A percentile compares a stretch with the other conserved stretches of the same genome.
These are phyloP conservation scores for Aspergillus wentii DNA, from an alignment of 495 filamentous ascomycete genomes.

Conservation along the genomic window DNA sequence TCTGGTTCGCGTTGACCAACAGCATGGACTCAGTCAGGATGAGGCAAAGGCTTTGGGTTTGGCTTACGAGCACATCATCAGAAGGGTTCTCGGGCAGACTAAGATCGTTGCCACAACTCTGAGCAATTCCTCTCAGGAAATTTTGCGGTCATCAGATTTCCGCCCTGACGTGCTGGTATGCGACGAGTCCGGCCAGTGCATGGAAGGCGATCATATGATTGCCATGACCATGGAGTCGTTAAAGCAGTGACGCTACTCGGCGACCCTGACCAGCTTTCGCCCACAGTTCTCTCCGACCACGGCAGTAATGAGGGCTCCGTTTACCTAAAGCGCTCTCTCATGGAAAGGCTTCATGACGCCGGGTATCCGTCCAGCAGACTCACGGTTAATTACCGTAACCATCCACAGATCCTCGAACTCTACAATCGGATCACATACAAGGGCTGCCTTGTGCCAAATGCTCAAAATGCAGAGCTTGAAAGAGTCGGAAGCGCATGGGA, in stretches of 20 bases:
- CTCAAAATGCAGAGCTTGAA: no score
- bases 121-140: not conserved
- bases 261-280: conserved; percentile 3
- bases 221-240: not conserved
- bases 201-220: conserved; percentile 5
- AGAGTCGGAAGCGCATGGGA: no score
- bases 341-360: conserved; percentile 1
- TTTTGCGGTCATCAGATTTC: not conserved
- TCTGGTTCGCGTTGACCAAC: not conserved
- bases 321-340: conserved; percentile 1
- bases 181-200: conserved; percentile 6
- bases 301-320: not conserved
- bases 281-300: conserved; percentile 3
- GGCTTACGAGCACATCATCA: not conserved
- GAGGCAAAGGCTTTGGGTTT: not conserved
- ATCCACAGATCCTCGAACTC: not conserved
- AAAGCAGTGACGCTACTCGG: conserved; percentile 2
- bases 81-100: not conserved
- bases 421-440: not conserved
- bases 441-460: no score
- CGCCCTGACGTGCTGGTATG: not conserved
- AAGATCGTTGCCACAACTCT: not conserved
- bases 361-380: conserved; percentile 2
- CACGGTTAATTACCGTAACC: conserved; percentile 1
- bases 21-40: not conserved